Percentiles rank a stretch among this genome's conserved stretches.
phyloP scores from a whole-genome alignment of 2,329 filamentous ascomycete genomes.

The Trichophyton mentagrophytes region DNA sequence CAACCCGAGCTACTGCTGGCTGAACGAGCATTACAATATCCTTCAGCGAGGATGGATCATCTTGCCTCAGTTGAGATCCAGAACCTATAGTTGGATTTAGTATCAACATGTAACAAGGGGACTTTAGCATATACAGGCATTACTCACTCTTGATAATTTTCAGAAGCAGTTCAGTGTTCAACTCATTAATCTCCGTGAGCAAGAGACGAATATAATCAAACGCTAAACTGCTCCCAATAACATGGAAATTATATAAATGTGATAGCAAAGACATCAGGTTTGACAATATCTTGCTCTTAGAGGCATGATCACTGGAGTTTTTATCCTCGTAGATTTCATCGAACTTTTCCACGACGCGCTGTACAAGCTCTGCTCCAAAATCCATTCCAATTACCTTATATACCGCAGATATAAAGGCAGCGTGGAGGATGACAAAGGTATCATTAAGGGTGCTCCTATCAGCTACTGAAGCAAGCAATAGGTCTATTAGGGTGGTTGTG shows the following conservation, averaged over 20 bases:
- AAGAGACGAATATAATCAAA: constrained; percentile 84
- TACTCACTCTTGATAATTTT: constrained; percentile 58
- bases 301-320: constrained; percentile 14
- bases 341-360: constrained; percentile 64
- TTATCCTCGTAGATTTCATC: constrained; percentile 46
- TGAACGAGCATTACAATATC: constrained; percentile 75
- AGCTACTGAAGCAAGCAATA: constrained; percentile 65
- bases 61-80: constrained; percentile 70
- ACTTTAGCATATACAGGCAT: neutral
- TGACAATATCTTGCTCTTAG: constrained; percentile 47
- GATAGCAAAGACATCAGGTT: constrained; percentile 76
- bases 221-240: constrained; percentile 67
- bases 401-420: constrained; percentile 75
- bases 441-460: constrained; percentile 69
- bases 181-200: constrained; percentile 60
- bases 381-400: constrained; percentile 81
- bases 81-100: constrained; percentile 35
- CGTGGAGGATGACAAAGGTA: constrained; percentile 79
- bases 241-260: constrained; percentile 83
- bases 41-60: constrained; percentile 78
- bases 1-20: constrained; percentile 53
- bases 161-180: constrained; percentile 78
- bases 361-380: constrained; percentile 76
- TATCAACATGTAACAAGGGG: constrained; percentile 8
- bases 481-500: constrained; percentile 63